These are phyloP conservation scores for Fusarium mundagurra DNA, from an alignment of 2,329 filamentous ascomycete species.

Conservation along the genomic window DNA sequence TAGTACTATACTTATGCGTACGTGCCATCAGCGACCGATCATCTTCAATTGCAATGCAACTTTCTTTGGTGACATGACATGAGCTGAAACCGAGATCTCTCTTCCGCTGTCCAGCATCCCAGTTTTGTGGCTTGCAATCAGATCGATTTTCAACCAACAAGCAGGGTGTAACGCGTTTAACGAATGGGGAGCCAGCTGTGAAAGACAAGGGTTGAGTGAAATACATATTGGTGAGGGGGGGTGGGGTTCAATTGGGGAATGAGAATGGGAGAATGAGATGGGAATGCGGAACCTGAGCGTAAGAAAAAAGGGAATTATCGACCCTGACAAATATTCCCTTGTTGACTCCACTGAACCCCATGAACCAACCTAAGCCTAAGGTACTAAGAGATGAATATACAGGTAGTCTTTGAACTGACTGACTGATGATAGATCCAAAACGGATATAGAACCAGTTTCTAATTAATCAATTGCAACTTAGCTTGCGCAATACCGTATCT, in stretches of 20 bases:
- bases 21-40: not conserved
- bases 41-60: not conserved
- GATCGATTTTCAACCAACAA: slow-evolving; percentile 15
- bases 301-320: not conserved
- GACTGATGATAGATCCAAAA: not conserved
- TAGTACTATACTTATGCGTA: not conserved
- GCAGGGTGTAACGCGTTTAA: not conserved
- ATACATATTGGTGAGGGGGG: not conserved
- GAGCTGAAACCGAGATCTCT: slow-evolving; percentile 11
- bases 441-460: not conserved
- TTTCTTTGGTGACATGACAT: not conserved
- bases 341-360: not conserved
- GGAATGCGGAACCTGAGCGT: slow-evolving; percentile 10
- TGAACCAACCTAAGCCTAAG: not conserved
- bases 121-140: slow-evolving; percentile 15
- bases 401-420: too few relatives aligned
- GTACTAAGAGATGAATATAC: not conserved
- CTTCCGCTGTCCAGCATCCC: not conserved
- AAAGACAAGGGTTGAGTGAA: not conserved
- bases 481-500: not conserved
- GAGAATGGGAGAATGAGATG: not conserved
- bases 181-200: not conserved
- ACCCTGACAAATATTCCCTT: not conserved
- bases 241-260: not conserved
- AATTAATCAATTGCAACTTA: not conserved